phyloP scores from a whole-genome alignment of 352 stramenopile genomes.

The Globisporangium okanoganense region DNA sequence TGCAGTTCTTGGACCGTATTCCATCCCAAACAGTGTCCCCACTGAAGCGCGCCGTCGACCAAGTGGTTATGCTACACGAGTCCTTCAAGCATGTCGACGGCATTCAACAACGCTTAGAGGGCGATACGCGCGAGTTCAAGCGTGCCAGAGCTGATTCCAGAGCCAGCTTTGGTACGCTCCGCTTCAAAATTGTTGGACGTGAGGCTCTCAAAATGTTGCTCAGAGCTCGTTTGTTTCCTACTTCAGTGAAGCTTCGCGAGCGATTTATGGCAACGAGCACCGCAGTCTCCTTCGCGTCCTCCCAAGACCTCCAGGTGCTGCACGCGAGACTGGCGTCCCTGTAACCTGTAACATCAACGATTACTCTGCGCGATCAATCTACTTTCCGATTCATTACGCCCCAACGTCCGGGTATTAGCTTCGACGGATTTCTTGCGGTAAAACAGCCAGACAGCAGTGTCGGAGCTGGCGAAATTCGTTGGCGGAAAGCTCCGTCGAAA shows the following conservation, averaged over 20 bases:
- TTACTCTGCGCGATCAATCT: not conserved
- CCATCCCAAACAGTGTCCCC: constrained; percentile 33
- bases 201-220: not conserved
- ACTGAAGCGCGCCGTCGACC: constrained; percentile 40
- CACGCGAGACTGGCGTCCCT: constrained; percentile 34
- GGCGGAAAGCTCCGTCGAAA: too few species aligned
- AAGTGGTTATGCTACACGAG: constrained; percentile 35
- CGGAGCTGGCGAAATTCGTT: not conserved
- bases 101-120: constrained; percentile 40
- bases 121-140: constrained; percentile 47
- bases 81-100: constrained; percentile 46
- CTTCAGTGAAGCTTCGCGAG: constrained; percentile 39
- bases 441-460: not conserved
- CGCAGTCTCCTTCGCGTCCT: constrained; percentile 41
- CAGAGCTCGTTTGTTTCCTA: not conserved
- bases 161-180: not conserved
- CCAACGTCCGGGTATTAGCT: too few species aligned
- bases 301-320: constrained; percentile 55
- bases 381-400: too few species aligned
- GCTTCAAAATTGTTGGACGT: constrained; percentile 25
- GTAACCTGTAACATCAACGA: constrained; percentile 10
- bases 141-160: constrained; percentile 49
- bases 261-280: constrained; percentile 46
- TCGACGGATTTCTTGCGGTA: not conserved
- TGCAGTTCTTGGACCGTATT: constrained; percentile 49